These are phyloP conservation scores for Panellus pusillus DNA, from an alignment of 768 basidiomycete species.

Conservation along the genomic window DNA sequence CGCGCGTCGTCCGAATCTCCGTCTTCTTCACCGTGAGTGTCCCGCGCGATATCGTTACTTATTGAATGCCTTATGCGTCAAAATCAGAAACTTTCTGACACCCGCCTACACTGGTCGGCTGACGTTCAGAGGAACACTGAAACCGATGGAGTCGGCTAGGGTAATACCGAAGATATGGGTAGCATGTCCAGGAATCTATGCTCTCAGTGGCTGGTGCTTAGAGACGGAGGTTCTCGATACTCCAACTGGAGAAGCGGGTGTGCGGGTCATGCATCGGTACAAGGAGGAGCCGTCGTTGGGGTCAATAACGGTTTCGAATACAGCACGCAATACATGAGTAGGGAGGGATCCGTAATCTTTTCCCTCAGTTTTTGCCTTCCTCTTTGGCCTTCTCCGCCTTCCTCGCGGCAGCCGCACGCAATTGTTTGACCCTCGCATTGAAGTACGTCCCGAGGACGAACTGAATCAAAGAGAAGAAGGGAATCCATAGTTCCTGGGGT, in stretches of 20 bases:
- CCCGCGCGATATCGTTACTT: too few species aligned
- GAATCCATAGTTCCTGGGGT: slow-evolving; percentile 70
- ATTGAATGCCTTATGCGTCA: not conserved
- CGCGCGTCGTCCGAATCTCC: slow-evolving; percentile 37
- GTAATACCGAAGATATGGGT: slow-evolving; percentile 60
- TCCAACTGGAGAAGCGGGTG: slow-evolving; percentile 5
- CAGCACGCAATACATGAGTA: too few species aligned
- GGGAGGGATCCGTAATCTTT: too few species aligned
- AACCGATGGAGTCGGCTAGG: slow-evolving; percentile 44
- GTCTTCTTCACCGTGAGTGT: slow-evolving; percentile 18
- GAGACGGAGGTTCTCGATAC: slow-evolving; percentile 62
- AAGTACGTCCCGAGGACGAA: slow-evolving; percentile 80
- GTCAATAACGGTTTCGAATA: slow-evolving; percentile 11
- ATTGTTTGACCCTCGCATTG: slow-evolving; percentile 70
- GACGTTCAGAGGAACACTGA: slow-evolving; percentile 59
- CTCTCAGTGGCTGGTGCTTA: slow-evolving; percentile 65
- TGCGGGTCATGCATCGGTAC: slow-evolving; percentile 35
- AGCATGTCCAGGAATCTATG: slow-evolving; percentile 62
- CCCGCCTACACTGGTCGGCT: slow-evolving; percentile 68
- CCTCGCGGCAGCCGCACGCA: slow-evolving; percentile 56
- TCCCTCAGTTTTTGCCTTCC: slow-evolving; percentile 6
- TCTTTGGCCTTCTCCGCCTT: slow-evolving; percentile 33
- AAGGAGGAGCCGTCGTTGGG: slow-evolving; percentile 30
- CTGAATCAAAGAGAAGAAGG: slow-evolving; percentile 80
- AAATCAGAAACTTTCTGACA: slow-evolving; percentile 41